These are phyloP conservation scores for Candida golubevii DNA, from an alignment of 805 yeast species.

Conservation along the genomic window DNA sequence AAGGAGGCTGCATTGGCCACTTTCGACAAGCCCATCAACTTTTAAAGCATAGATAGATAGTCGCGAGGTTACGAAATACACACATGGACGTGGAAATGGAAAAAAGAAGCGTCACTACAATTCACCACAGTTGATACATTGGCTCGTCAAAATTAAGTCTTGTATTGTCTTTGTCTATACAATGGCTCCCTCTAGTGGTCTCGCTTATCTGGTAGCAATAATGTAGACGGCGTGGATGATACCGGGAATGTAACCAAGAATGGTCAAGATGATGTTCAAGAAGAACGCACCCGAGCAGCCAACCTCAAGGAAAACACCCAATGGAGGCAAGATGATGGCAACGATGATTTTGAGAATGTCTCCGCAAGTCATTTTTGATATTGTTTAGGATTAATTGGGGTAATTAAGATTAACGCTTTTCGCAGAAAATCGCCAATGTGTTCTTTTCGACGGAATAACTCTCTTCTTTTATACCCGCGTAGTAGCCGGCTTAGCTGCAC, in stretches of 20 bases:
- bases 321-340: conserved; percentile 54
- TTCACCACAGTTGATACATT: not conserved
- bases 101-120: not conserved
- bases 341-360: conserved; percentile 50
- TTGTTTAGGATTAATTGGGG: too few relatives aligned
- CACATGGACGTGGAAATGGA: too few relatives aligned
- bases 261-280: conserved; percentile 60
- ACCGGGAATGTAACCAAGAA: conserved; percentile 76
- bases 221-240: conserved; percentile 61
- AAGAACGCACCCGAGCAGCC: conserved; percentile 44
- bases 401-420: too few relatives aligned
- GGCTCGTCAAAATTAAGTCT: too few relatives aligned
- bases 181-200: too few relatives aligned
- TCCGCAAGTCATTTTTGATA: conserved; percentile 34
- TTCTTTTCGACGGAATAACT: too few relatives aligned
- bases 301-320: conserved; percentile 58
- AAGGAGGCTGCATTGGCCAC: conserved; percentile 96
- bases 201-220: conserved; percentile 27
- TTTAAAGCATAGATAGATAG: not conserved
- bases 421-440: too few relatives aligned
- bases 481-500: too few relatives aligned
- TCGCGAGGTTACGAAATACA: too few relatives aligned
- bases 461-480: too few relatives aligned
- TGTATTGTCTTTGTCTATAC: too few relatives aligned
- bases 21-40: conserved; percentile 84